Conservation (phyloP, 2,329 filamentous ascomycete species). For the Ophiostoma ips region DNA sequence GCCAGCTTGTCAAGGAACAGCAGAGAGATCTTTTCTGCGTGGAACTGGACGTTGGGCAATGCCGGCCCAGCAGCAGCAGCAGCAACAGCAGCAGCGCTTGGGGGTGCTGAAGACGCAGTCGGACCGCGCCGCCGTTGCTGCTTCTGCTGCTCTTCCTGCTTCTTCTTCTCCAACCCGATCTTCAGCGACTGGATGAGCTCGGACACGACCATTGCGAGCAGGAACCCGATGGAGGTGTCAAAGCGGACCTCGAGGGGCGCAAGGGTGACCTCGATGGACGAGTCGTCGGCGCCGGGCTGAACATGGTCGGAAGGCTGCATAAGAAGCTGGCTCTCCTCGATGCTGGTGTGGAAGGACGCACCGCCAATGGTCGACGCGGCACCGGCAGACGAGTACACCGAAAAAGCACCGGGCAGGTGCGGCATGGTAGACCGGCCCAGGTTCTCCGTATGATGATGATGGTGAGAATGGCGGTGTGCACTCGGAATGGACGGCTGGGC, state of each 20-base stretch:
- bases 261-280: slow-evolving; percentile 34
- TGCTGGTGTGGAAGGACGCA: slow-evolving; percentile 4
- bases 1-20: slow-evolving; percentile 41
- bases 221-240: slow-evolving; percentile 41
- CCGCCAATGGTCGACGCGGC: slow-evolving; percentile 3
- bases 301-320: not conserved
- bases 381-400: slow-evolving; percentile 24
- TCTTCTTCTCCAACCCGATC: slow-evolving; percentile 3
- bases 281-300: slow-evolving; percentile 16
- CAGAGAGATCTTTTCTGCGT: slow-evolving; percentile 35
- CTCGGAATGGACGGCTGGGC: slow-evolving; percentile 7
- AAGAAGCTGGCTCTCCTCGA: slow-evolving; percentile 11
- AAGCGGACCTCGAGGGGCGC: slow-evolving; percentile 39
- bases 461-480: not conserved
- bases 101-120: not conserved
- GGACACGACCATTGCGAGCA: slow-evolving; percentile 36
- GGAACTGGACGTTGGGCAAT: slow-evolving; percentile 29
- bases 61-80: slow-evolving; percentile 9
- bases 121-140: slow-evolving; percentile 4
- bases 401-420: slow-evolving; percentile 49
- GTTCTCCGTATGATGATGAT: slow-evolving; percentile 7
- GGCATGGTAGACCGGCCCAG: slow-evolving; percentile 29
- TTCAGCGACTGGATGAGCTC: slow-evolving; percentile 26
- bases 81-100: not conserved
- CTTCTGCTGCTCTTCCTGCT: slow-evolving; percentile 15